Evolutionary conservation across 805 yeast genomes (phyloP).

Genomic region (Saturnispora kantuleensis): DNA sequence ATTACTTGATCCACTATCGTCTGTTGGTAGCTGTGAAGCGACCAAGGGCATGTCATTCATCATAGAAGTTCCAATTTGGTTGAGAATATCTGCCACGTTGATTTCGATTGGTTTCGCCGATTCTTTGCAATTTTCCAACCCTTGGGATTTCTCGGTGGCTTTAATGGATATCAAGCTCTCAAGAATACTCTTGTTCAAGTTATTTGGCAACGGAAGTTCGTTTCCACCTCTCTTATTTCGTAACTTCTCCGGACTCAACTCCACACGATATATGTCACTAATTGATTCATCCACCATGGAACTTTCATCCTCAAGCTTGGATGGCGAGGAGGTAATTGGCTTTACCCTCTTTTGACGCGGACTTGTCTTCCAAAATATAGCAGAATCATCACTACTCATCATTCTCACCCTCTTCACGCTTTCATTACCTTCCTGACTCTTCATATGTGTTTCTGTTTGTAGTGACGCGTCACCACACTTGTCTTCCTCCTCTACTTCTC

Average conservation of each 20-base stretch:
- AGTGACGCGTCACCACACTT: no score
- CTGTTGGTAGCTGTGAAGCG: neutral
- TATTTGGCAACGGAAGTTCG: neutral
- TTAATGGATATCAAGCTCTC: conserved; percentile 4
- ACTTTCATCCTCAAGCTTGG: conserved; percentile 2
- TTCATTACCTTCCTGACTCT: neutral
- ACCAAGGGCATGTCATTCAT: neutral
- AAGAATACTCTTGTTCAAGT: conserved; percentile 6
- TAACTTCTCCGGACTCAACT: conserved; percentile 4
- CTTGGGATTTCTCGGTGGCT: neutral
- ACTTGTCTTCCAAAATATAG: conserved; percentile 7
- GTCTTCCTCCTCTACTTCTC: conserved; percentile 1
- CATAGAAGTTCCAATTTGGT: conserved; percentile 6
- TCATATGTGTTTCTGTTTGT: no score
- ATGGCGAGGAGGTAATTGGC: conserved; percentile 2
- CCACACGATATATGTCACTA: neutral
- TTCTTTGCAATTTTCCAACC: neutral
- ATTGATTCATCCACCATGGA: neutral
- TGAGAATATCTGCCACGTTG: conserved; percentile 2
- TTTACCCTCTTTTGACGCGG: conserved; percentile 6
- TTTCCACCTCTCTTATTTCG: neutral
- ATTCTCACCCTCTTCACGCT: neutral
- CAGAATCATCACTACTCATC: conserved; percentile 4
- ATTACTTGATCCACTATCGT: neutral
- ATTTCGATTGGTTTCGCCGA: neutral